These are phyloP conservation scores for Trichosporon faecale DNA, from an alignment of 1,284 basidiomycete genomes.

Conservation along the genomic window DNA sequence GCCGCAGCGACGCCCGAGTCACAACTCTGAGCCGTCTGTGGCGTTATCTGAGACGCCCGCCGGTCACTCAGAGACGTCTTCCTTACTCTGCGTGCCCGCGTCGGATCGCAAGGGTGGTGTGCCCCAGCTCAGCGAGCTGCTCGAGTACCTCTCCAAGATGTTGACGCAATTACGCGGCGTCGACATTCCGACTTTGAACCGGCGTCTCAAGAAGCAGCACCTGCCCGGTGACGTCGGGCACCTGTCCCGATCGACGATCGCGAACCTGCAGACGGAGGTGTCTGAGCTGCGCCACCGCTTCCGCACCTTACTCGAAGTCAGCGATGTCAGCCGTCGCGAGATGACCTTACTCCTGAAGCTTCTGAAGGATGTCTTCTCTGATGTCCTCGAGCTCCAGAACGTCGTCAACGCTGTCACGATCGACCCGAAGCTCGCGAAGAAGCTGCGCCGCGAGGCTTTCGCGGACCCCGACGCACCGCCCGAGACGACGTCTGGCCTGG, in stretches of 20 bases:
- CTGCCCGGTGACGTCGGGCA: conserved; percentile 79
- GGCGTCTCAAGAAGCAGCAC: conserved; percentile 86
- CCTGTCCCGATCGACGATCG: conserved; percentile 78
- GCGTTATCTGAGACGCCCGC: neutral
- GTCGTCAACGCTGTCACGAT: conserved; percentile 87
- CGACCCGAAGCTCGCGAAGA: conserved; percentile 71
- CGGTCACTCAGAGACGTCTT: neutral
- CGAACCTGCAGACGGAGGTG: conserved; percentile 70
- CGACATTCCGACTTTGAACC: conserved; percentile 82
- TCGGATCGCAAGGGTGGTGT: neutral
- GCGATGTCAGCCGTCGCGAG: conserved; percentile 73
- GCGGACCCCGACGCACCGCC: conserved; percentile 55
- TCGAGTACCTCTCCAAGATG: conserved; percentile 61
- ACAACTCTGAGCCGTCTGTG: conserved; percentile 33
- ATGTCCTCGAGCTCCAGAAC: conserved; percentile 76
- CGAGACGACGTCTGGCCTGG: conserved; percentile 47
- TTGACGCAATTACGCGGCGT: conserved; percentile 70
- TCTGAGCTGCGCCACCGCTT: conserved; percentile 70
- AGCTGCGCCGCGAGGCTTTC: conserved; percentile 63
- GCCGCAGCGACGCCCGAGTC: conserved; percentile 15
- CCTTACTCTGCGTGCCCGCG: neutral
- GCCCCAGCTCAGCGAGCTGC: conserved; percentile 12
- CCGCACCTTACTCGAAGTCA: conserved; percentile 60
- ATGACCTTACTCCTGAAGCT: conserved; percentile 78
- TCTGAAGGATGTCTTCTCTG: conserved; percentile 77